phyloP scores from a whole-genome alignment of 352 stramenopile species.

The Globisporangium spinosum region DNA sequence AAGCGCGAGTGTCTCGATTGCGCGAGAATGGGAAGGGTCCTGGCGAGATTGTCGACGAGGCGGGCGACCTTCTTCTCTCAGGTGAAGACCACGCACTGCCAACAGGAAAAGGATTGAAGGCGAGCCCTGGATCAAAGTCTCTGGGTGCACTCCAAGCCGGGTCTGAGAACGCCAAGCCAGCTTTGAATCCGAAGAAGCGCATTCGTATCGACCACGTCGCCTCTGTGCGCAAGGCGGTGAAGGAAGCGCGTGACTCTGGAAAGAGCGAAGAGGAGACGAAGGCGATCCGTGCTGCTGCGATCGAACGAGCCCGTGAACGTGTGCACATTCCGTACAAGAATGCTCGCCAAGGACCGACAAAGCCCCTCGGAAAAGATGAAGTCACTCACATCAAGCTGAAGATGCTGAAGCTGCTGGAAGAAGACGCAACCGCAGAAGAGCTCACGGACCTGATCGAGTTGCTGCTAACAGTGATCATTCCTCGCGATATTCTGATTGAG shows the following conservation, averaged over 20 bases:
- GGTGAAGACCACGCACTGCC: conserved; percentile 45
- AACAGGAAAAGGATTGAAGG: conserved; percentile 30
- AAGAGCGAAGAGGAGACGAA: conserved; percentile 81
- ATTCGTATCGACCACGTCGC: conserved; percentile 86
- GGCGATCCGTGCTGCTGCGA: conserved; percentile 55
- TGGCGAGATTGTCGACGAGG: conserved; percentile 76
- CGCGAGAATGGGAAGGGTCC: conserved; percentile 71
- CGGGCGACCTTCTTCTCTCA: conserved; percentile 60
- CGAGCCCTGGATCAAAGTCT: conserved; percentile 30
- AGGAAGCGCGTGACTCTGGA: conserved; percentile 67
- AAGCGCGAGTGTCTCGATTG: conserved; percentile 75
- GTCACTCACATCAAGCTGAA: conserved; percentile 82
- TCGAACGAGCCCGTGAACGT: conserved; percentile 73
- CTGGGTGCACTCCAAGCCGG: conserved; percentile 16
- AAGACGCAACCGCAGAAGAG: conserved; percentile 73
- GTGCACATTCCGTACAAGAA: conserved; percentile 81
- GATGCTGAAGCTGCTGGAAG: conserved; percentile 81
- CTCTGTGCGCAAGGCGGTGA: conserved; percentile 76
- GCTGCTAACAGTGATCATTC: conserved; percentile 74
- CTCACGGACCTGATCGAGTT: conserved; percentile 82
- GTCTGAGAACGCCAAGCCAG: conserved; percentile 15
- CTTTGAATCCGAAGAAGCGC: conserved; percentile 62
- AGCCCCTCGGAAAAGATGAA: conserved; percentile 79
- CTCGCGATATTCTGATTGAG: conserved; percentile 67
- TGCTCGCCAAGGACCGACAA: conserved; percentile 58